phyloP scores from a whole-genome alignment of 371 early-diverging fungal species.

The Lichtheimia ornata region DNA sequence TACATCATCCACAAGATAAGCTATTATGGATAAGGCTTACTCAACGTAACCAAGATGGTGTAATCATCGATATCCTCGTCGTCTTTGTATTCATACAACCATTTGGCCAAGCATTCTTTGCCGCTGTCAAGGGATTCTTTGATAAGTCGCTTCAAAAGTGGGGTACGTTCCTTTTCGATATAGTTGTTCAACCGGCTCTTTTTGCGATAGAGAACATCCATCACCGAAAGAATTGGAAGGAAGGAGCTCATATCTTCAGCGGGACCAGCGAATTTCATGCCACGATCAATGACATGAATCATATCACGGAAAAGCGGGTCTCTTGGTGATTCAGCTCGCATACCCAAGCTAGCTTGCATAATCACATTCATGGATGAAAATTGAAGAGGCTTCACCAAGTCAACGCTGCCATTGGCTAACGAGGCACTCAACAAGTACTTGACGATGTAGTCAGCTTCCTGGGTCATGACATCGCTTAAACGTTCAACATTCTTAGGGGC shows the following conservation, averaged over 20 bases:
- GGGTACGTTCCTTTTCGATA: conserved; percentile 10
- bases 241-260: conserved; percentile 20
- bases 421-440: conserved; percentile 9
- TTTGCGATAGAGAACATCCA: conserved; percentile 13
- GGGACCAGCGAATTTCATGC: conserved; percentile 14
- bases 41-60: conserved; percentile 16
- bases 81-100: conserved; percentile 9
- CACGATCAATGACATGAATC: conserved; percentile 8
- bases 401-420: background rate
- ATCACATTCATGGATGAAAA: conserved; percentile 17
- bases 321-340: conserved; percentile 11
- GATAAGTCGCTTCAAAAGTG: conserved; percentile 12
- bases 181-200: conserved; percentile 8
- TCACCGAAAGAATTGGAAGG: conserved; percentile 15
- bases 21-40: conserved; percentile 15
- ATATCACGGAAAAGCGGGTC: conserved; percentile 18
- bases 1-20: too few relatives aligned
- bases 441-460: conserved; percentile 13
- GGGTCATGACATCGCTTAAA: conserved; percentile 6
- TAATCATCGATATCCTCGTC: conserved; percentile 23
- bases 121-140: conserved; percentile 11
- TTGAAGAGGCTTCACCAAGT: conserved; percentile 14
- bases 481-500: conserved; percentile 16
- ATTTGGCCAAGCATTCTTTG: conserved; percentile 20
- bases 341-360: conserved; percentile 11